phyloP scores from a whole-genome alignment of 345 rosid species.

The Bretschneidera sinensis region DNA sequence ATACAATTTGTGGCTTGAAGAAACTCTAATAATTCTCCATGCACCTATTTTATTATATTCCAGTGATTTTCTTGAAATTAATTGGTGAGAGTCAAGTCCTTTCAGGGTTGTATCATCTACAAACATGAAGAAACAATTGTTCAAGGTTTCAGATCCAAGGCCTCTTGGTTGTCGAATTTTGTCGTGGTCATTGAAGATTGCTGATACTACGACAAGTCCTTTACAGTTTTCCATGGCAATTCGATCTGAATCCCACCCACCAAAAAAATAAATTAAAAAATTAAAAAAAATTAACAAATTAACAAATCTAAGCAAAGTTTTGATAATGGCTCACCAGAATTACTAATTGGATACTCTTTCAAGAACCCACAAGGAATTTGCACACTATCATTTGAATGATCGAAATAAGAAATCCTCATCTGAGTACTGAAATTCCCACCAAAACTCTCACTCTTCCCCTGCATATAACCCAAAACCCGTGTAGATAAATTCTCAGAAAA shows the following conservation, averaged over 20 bases:
- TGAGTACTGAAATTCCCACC: slow-evolving; percentile 61
- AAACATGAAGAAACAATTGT: slow-evolving; percentile 80
- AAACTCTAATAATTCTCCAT: slow-evolving; percentile 62
- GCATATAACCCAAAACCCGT: slow-evolving; percentile 45
- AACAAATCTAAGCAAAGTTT: not conserved
- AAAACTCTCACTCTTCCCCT: slow-evolving; percentile 41
- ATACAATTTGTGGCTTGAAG: slow-evolving; percentile 33
- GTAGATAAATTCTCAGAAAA: slow-evolving; percentile 31
- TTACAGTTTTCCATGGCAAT: slow-evolving; percentile 71
- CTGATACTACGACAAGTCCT: slow-evolving; percentile 75
- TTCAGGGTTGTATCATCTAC: slow-evolving; percentile 58
- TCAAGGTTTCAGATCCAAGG: slow-evolving; percentile 63
- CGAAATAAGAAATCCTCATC: slow-evolving; percentile 58
- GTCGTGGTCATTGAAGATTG: slow-evolving; percentile 87
- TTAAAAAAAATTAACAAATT: slow-evolving; percentile 5
- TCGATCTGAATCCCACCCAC: no score
- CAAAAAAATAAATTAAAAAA: slow-evolving; percentile 11
- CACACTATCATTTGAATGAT: slow-evolving; percentile 24
- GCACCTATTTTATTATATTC: slow-evolving; percentile 39
- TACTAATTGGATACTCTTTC: slow-evolving; percentile 48
- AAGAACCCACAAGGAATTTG: slow-evolving; percentile 84
- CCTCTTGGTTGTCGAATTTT: slow-evolving; percentile 81
- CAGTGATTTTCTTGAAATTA: slow-evolving; percentile 28
- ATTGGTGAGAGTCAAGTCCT: slow-evolving; percentile 38
- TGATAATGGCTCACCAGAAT: slow-evolving; percentile 44